Percentiles rank a stretch among this genome's conserved stretches.
phyloP scores from a whole-genome alignment of 257 asterid genomes.

The Nemophila menziesii region DNA sequence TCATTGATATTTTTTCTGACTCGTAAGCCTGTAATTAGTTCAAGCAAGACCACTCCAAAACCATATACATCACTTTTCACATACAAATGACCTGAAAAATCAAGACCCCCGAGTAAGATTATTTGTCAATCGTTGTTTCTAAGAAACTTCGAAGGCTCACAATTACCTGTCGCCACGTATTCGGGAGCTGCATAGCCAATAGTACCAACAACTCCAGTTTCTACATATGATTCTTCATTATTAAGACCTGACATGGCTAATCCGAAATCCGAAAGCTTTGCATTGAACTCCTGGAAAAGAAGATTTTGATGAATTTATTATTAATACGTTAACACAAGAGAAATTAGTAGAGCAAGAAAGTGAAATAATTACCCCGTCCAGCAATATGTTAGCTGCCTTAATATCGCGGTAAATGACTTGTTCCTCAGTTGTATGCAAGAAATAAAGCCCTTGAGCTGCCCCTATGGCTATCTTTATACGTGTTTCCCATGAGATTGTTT shows the following conservation, averaged over 20 bases:
- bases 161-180: conserved; percentile 12
- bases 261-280: conserved; percentile 15
- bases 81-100: conserved; percentile 5
- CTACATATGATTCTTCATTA: conserved; percentile 4
- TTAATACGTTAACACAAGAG: too few species aligned
- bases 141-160: too few species aligned
- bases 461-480: conserved; percentile 10
- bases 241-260: conserved; percentile 10
- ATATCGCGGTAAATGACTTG: conserved; percentile 14
- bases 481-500: conserved; percentile 8
- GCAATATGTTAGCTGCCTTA: conserved; percentile 12
- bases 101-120: neutral
- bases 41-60: too few species aligned
- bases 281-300: conserved; percentile 7
- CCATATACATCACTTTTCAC: too few species aligned
- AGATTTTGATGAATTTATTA: neutral
- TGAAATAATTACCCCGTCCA: conserved; percentile 7
- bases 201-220: conserved; percentile 12
- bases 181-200: conserved; percentile 19
- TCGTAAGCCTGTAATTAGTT: conserved; percentile 5
- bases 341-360: neutral
- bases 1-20: too few species aligned
- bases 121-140: neutral
- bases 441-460: conserved; percentile 11
- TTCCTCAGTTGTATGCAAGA: conserved; percentile 8